A percentile compares a stretch with the other conserved stretches of the same genome.
Conservation (phyloP, 78 protist species). For the Emiliania huxleyi region DNA sequence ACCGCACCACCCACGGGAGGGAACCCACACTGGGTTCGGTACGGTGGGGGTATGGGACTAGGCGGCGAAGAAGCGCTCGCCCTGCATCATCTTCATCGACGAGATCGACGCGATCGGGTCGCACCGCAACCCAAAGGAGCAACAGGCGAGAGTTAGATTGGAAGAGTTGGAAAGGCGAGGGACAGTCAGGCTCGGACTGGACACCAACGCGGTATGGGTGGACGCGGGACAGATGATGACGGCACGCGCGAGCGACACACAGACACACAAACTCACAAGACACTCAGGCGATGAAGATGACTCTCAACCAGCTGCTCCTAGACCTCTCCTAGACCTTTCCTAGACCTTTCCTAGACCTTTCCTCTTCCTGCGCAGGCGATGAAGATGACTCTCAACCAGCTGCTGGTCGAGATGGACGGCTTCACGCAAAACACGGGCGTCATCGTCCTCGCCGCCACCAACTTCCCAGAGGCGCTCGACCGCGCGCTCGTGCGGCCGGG, state of each 20-base stretch:
- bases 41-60: background rate
- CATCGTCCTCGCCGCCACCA: conserved; percentile 93
- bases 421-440: conserved; percentile 66
- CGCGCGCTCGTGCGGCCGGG: conserved; percentile 36
- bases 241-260: no score
- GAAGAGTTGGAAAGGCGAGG: no score
- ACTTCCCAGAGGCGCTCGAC: conserved; percentile 84
- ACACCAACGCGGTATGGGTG: no score
- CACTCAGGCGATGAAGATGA: conserved; percentile 56
- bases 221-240: no score
- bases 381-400: background rate
- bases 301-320: conserved; percentile 86
- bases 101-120: conserved; percentile 94
- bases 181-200: no score
- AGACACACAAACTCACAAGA: no score
- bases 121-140: conserved; percentile 57
- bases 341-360: no score
- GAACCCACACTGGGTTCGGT: background rate
- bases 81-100: conserved; percentile 92
- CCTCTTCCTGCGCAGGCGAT: no score
- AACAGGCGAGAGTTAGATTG: no score
- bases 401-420: conserved; percentile 78
- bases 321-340: no score
- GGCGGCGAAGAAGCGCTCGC: conserved; percentile 73
- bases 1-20: no score